phyloP scores from a whole-genome alignment of 345 rosid species.

The Erodium maritimum region DNA sequence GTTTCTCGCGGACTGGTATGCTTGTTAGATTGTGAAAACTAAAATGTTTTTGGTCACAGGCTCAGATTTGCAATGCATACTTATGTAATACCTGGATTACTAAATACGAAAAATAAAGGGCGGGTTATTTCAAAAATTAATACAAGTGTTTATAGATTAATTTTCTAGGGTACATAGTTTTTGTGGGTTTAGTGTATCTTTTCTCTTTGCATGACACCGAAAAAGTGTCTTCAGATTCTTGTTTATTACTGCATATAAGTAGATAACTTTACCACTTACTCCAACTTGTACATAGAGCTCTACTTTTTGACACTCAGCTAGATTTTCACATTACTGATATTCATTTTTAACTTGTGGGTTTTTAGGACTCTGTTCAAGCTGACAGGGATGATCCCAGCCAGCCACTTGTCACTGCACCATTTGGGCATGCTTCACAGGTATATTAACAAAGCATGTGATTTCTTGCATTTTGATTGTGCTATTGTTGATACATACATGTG shows the following conservation, averaged over 20 bases:
- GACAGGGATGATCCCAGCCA: slow-evolving; percentile 93
- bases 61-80: too few species aligned
- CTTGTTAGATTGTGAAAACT: background rate
- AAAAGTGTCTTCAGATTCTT: too few species aligned
- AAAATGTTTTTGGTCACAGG: background rate
- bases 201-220: too few species aligned
- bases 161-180: too few species aligned
- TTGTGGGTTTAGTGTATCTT: too few species aligned
- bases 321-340: background rate
- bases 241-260: background rate
- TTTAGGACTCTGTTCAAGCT: slow-evolving; percentile 70
- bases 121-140: too few species aligned
- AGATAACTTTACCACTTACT: background rate
- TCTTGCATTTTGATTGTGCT: background rate
- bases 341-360: background rate
- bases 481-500: background rate
- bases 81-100: too few species aligned
- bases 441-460: background rate
- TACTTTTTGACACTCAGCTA: too few species aligned
- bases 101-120: too few species aligned
- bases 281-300: too few species aligned
- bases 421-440: slow-evolving; percentile 99
- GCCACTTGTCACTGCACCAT: slow-evolving; percentile 93
- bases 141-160: too few species aligned
- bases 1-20: slow-evolving; percentile 97